A percentile compares a stretch with the other conserved stretches of the same genome.
These are phyloP conservation scores for Trichoderma gamsii DNA, from an alignment of 495 filamentous ascomycete genomes.

Conservation along the genomic window DNA sequence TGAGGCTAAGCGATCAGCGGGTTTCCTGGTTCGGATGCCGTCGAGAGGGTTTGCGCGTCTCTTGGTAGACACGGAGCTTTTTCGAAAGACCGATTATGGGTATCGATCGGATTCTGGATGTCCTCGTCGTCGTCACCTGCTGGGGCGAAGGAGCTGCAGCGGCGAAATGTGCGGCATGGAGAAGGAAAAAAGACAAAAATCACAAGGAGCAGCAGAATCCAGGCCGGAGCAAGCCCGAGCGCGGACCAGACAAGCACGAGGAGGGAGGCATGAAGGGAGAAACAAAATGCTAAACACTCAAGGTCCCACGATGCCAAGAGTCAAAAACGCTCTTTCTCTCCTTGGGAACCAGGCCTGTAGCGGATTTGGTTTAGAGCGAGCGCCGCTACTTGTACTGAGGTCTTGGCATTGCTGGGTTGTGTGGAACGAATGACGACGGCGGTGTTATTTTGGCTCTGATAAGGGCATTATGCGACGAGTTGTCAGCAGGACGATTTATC, in stretches of 20 bases:
- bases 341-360: not conserved
- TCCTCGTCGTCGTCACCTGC: not conserved
- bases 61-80: not conserved
- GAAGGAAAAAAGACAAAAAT: not conserved
- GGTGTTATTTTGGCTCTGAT: not conserved
- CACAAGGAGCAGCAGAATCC: not conserved
- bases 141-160: not conserved
- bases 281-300: not conserved
- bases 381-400: not conserved
- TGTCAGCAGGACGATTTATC: too few species aligned
- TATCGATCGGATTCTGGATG: not conserved
- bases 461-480: too few species aligned
- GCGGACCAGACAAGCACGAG: not conserved
- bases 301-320: slow-evolving; percentile 12
- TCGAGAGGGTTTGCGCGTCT: too few species aligned
- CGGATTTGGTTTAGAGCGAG: slow-evolving; percentile 1
- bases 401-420: slow-evolving; percentile 8
- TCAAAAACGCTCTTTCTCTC: not conserved
- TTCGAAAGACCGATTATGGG: not conserved
- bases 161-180: not conserved
- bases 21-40: too few species aligned
- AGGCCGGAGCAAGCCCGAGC: not conserved
- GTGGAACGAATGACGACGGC: not conserved
- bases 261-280: slow-evolving; percentile 1
- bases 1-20: not conserved